Base-by-base conservation (phyloP, 2,329 filamentous ascomycete species). In the Lachnellula occidentalis region DNA sequence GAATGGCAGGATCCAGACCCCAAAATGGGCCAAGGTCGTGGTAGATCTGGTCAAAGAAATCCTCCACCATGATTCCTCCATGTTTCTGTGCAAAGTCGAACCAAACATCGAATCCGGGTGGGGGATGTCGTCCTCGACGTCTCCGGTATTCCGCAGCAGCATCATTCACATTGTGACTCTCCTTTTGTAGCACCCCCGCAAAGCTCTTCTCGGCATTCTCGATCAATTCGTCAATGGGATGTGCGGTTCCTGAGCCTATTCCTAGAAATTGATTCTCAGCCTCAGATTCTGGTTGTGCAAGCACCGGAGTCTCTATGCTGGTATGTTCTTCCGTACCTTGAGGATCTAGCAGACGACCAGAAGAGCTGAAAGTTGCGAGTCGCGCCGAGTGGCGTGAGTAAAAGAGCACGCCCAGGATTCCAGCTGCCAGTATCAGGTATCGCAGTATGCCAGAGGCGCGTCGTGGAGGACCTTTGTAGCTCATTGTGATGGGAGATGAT, bases 71-170 rank as follows among this genome's bases (percentile, higher is more conserved):
- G 36, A 83, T 66, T 15, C 77, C 76, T 21, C 80, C 70, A 37
- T 73, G 71, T 14, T 76, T 69, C n/a, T 68, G 60, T 7, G 82
- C 82, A 48, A 79, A 80, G n/a, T 72, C 65, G 60, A 78, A 76
- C 82, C 82, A 85, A 45, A 73, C 68, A 56, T 82, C 78, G 64
- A 85, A 86, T 19, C 79, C 80, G 0, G 82, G 82, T 3, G 82
- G 82, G 1, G 82, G 82, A 58, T 85, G 81, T 14, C 82, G 73
- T 11, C 80, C 81, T 52, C 82, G 73, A 50, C 76, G 73, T 39
- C 71, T 63, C 50, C 82, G 76, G 65, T 86, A 86, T 17, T 73
- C 73, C 7, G 69, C 66, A 6, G 78, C 77, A 1, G 77, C 75
- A 21, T 71, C 64, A 6, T 67, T 63, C 37, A 81, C 67, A 7